Evolutionary conservation across 768 basidiomycete species (phyloP).

Genomic region (Mycena polygramma): DNA sequence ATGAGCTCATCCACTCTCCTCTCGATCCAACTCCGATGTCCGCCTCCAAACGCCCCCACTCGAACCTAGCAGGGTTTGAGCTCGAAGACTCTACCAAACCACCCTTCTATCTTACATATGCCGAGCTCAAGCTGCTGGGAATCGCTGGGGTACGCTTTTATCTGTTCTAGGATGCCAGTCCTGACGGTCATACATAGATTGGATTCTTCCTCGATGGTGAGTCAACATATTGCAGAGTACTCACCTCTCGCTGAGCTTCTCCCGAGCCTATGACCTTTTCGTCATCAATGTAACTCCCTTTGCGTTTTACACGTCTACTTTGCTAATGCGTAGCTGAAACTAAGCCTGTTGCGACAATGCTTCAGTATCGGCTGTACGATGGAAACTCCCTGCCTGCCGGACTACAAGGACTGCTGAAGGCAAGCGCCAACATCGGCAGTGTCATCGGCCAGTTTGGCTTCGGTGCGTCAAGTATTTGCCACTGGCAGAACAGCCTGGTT

Average conservation of each 20-base stretch:
- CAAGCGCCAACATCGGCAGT: constrained; percentile 70
- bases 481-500: neutral
- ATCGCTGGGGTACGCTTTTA: constrained; percentile 13
- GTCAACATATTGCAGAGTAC: neutral
- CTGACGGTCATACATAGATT: constrained; percentile 15
- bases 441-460: constrained; percentile 72
- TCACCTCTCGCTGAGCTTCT: neutral
- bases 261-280: constrained; percentile 29
- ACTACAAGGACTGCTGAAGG: constrained; percentile 69
- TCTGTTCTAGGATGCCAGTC: neutral
- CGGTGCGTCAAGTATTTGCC: constrained; percentile 46
- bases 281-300: constrained; percentile 25
- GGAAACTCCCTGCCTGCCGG: constrained; percentile 59
- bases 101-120: constrained; percentile 7
- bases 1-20: neutral
- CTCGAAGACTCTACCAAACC: neutral
- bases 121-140: constrained; percentile 8
- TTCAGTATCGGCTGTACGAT: constrained; percentile 57
- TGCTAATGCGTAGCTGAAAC: too few relatives aligned
- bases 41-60: neutral
- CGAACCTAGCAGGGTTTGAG: neutral
- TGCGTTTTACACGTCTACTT: neutral
- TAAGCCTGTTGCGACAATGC: constrained; percentile 33
- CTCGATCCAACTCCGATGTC: neutral
- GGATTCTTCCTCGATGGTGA: constrained; percentile 34